phyloP scores from a whole-genome alignment of 2,329 filamentous ascomycete species.

The Diaporthe ilicicola region DNA sequence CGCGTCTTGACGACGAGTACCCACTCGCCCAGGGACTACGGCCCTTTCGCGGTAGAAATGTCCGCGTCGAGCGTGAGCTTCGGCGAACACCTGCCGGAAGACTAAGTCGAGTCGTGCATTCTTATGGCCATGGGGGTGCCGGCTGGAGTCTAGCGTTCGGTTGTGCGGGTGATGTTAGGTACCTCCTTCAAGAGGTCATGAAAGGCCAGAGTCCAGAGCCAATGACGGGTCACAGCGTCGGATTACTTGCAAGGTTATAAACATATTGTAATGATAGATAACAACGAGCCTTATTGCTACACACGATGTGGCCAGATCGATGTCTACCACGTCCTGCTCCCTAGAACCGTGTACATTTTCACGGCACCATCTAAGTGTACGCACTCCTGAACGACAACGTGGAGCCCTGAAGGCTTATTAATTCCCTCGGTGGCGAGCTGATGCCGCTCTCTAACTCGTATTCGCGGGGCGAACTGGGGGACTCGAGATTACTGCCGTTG shows the following conservation, averaged over 20 bases:
- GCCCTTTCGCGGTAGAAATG: constrained; percentile 1
- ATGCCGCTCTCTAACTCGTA: background rate
- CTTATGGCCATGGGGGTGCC: background rate
- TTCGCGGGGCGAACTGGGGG: background rate
- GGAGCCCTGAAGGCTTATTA: background rate
- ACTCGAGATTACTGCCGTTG: too few species aligned
- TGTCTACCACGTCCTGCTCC: background rate
- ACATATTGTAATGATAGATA: background rate
- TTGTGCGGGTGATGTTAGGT: background rate
- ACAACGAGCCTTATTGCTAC: background rate
- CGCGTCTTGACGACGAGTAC: constrained; percentile 1
- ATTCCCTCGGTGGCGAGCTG: background rate
- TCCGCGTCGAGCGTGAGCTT: constrained; percentile 7
- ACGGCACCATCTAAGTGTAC: background rate
- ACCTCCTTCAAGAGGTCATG: background rate
- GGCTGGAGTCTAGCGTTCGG: background rate
- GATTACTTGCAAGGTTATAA: background rate
- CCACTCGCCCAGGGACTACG: constrained; percentile 6
- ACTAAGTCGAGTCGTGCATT: background rate
- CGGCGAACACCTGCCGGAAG: background rate
- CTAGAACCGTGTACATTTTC: background rate
- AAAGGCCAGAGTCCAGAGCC: background rate
- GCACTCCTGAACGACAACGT: background rate
- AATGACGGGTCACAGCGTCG: background rate
- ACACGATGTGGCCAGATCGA: background rate